Conservation (phyloP, 139 green algal species). For the Picochlorum costavermella region DNA sequence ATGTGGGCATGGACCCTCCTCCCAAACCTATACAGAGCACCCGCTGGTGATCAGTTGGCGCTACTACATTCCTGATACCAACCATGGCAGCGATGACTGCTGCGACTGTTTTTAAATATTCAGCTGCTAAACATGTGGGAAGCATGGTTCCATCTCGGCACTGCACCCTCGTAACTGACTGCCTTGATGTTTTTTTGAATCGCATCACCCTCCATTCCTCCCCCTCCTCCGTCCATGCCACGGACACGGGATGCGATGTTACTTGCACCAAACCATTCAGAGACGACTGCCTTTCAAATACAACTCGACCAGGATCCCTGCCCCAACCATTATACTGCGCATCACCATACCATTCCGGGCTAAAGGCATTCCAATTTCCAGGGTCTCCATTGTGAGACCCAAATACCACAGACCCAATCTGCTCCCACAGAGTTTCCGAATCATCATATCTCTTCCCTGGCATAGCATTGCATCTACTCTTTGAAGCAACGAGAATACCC, state of each 20-base stretch:
- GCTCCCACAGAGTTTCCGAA: background rate
- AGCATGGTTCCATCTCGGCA: background rate
- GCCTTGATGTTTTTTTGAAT: conserved; percentile 49
- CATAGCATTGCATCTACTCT: background rate
- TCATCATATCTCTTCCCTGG: background rate
- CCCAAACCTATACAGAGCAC: conserved; percentile 48
- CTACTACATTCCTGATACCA: background rate
- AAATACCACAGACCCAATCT: conserved; percentile 9
- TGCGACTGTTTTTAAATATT: conserved; percentile 49
- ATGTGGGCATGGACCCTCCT: conserved; percentile 48
- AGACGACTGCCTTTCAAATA: conserved; percentile 23
- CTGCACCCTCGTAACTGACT: conserved; percentile 38
- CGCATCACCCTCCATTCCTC: conserved; percentile 52
- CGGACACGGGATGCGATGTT: conserved; percentile 29
- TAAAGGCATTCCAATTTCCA: conserved; percentile 38
- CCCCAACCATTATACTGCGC: conserved; percentile 30
- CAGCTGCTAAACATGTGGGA: conserved; percentile 38
- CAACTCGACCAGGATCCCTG: conserved; percentile 14
- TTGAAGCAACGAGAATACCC: background rate
- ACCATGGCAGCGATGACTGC: conserved; percentile 24
- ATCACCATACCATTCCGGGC: conserved; percentile 50
- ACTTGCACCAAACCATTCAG: conserved; percentile 40
- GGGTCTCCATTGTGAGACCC: conserved; percentile 26
- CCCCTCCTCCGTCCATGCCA: background rate
- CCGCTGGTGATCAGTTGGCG: background rate